Evolutionary conservation across 257 asterid species (phyloP), one percentile per base, ranked within the genome.

Genomic region (Asclepias syriaca): DNA sequence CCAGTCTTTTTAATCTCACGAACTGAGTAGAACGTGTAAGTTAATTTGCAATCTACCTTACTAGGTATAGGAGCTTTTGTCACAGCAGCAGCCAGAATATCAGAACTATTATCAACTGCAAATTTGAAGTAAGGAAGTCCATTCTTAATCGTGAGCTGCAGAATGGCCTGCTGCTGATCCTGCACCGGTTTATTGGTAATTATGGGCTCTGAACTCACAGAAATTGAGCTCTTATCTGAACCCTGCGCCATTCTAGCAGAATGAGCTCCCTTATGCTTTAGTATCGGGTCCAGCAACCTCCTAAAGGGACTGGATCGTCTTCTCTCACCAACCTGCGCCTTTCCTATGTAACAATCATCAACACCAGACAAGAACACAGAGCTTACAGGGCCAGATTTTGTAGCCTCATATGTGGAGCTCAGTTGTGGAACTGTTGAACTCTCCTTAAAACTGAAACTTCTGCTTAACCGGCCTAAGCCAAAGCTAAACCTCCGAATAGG

Each of bases 401-500:
- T 84, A 57, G 79, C 58, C 67, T 75, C 53, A 75, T 77, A 74
- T 27, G 79, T 59, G 61, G 93, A 79, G 77, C 75, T 84, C 71
- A 64, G 21, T 49, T 87, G 85, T 56, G 95, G 79, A 81, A 55
- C 83, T 39, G 78, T 74, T 16, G 95, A 86, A 61, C 77, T 77
- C 45, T 94, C 99, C 92, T 90, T 94, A 73, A 89, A 90, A 83
- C 95, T 92, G 81, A 83, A 79, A 83, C 92, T 94, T 81, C 96
- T 89, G 85, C 92, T 85, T 87, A 90, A 81, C 83, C 75, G 85
- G 75, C 97, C 85, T 29, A 88, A 72, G 83, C 77, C 85, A 77
- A 94, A 87, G 85, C 93, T 92, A 76, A 92, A 90, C 53, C 98
- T 82, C 57, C 89, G 84, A 49, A 78, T 81, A 70, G 96, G 96